A percentile compares a stretch with the other conserved stretches of the same genome.
Conservation (phyloP, 179 eudicot genomes). For the Monotropa hypopitys region DNA sequence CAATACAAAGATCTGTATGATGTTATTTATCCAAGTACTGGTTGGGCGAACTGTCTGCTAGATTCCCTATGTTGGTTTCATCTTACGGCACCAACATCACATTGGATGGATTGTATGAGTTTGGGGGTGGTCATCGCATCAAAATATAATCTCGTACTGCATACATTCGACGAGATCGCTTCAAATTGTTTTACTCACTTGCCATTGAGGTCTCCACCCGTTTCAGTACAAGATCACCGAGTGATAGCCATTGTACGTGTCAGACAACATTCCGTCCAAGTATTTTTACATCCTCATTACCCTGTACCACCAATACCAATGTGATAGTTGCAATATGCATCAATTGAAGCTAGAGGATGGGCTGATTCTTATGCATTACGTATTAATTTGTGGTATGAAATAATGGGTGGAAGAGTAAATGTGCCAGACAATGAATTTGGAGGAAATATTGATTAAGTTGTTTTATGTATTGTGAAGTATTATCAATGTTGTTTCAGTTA, state of each 20-base stretch:
- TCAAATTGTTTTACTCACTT: too few relatives aligned
- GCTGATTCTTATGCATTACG: too few relatives aligned
- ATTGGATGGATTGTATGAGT: not conserved
- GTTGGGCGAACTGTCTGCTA: not conserved
- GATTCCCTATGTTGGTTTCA: not conserved
- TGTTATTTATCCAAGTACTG: not conserved
- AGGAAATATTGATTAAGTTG: too few relatives aligned
- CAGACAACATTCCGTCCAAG: not conserved
- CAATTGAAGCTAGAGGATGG: not conserved
- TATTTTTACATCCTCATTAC: not conserved
- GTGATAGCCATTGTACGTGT: not conserved
- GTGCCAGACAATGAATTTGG: too few relatives aligned
- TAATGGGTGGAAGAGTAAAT: too few relatives aligned
- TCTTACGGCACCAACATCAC: not conserved
- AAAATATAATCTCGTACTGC: not conserved
- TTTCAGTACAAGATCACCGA: not conserved
- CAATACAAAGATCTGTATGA: not conserved
- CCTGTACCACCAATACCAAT: not conserved
- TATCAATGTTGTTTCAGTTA: too few relatives aligned
- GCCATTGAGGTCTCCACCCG: too few relatives aligned
- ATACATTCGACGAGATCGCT: not conserved
- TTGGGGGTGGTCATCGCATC: not conserved
- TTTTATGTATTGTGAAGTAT: too few relatives aligned
- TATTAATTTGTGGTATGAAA: too few relatives aligned
- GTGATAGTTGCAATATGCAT: not conserved